Evolutionary conservation across 208 protist genomes (phyloP).

Genomic region (Trichomonas tenax): DNA sequence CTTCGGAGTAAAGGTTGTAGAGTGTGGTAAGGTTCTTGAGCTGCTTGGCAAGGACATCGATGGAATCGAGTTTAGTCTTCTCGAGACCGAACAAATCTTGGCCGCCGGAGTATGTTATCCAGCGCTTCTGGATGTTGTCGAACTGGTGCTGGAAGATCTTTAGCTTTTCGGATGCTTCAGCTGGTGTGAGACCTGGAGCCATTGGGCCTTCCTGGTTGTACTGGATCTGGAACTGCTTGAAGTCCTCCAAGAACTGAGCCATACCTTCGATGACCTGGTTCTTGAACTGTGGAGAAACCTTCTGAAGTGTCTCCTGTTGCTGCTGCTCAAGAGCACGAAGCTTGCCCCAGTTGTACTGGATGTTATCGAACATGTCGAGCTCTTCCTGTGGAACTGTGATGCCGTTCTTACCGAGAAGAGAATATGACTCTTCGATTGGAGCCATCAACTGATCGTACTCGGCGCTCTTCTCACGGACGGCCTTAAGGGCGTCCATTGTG

Average conservation of each 20-base stretch:
- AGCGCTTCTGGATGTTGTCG: slow-evolving; percentile 74
- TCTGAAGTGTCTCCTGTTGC: background rate
- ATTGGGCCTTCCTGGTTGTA: slow-evolving; percentile 65
- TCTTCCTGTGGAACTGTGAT: background rate
- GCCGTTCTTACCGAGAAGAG: background rate
- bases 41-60: slow-evolving; percentile 43
- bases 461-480: background rate
- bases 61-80: slow-evolving; percentile 48
- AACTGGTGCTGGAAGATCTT: slow-evolving; percentile 79
- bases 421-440: background rate
- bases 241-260: background rate
- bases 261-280: slow-evolving; percentile 9
- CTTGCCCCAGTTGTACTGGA: background rate
- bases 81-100: slow-evolving; percentile 56
- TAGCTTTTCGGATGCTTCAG: slow-evolving; percentile 75
- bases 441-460: background rate
- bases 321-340: background rate
- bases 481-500: background rate
- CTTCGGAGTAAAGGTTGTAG: slow-evolving; percentile 53
- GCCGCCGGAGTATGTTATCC: slow-evolving; percentile 57
- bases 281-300: slow-evolving; percentile 8
- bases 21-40: slow-evolving; percentile 51
- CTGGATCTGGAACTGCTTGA: background rate
- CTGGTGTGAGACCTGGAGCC: slow-evolving; percentile 65
- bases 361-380: background rate